Conservation (phyloP, 2,329 filamentous ascomycete genomes). For the Sarocladiaceae sp. region DNA sequence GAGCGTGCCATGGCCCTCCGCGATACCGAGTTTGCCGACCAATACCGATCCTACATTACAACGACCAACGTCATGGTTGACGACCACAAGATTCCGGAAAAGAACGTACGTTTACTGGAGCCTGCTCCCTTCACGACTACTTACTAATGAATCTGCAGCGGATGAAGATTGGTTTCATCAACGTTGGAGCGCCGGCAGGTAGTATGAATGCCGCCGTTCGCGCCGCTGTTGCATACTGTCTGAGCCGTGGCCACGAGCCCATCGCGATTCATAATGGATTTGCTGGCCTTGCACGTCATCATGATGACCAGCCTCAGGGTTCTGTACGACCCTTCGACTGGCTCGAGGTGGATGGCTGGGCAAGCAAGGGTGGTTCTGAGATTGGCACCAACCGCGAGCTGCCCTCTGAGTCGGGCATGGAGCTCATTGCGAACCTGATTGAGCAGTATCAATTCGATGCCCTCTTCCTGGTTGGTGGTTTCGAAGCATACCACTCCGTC, state of each 20-base stretch:
- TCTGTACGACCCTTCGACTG: conserved; percentile 82
- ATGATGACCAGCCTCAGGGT: conserved; percentile 72
- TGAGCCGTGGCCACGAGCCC: conserved; percentile 86
- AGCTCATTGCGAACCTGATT: conserved; percentile 75
- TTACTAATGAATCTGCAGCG: conserved; percentile 45
- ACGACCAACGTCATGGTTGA: conserved; percentile 79
- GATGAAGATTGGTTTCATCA: conserved; percentile 92
- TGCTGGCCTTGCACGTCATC: conserved; percentile 85
- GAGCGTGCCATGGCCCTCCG: conserved; percentile 79
- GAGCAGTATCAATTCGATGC: conserved; percentile 84
- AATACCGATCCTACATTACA: conserved; percentile 84
- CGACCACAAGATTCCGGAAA: conserved; percentile 56
- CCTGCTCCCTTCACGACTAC: neutral
- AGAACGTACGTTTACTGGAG: conserved; percentile 50
- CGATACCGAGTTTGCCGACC: conserved; percentile 89
- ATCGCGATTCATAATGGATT: conserved; percentile 96
- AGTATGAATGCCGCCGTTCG: conserved; percentile 97
- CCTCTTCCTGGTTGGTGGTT: conserved; percentile 87
- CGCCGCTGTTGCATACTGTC: conserved; percentile 86
- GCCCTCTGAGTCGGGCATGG: conserved; percentile 77
- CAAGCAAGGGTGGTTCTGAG: conserved; percentile 92
- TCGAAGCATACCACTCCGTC: conserved; percentile 91
- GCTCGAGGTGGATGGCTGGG: conserved; percentile 93
- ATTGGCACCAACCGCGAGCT: conserved; percentile 96
- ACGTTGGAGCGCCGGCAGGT: conserved; percentile 91